A percentile compares a stretch with the other conserved stretches of the same genome.
Conservation (phyloP, 2,329 filamentous ascomycete genomes). For the Talaromyces marneffei region DNA sequence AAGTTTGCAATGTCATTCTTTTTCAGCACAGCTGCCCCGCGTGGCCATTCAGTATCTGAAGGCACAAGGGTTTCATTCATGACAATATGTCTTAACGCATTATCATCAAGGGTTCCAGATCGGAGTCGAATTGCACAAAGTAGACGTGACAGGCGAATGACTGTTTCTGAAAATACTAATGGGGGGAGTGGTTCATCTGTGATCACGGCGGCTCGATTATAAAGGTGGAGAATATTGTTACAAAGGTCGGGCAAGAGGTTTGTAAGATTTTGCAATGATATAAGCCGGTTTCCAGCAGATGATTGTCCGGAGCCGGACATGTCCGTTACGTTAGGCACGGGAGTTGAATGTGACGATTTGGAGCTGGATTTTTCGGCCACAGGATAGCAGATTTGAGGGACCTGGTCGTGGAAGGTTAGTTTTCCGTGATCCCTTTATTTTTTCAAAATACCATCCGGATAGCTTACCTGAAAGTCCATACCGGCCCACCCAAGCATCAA, state of each 20-base stretch:
- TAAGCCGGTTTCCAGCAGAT: slow-evolving; percentile 43
- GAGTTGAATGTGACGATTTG: slow-evolving; percentile 37
- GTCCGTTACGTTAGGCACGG: slow-evolving; percentile 17
- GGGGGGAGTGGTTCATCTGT: slow-evolving; percentile 49
- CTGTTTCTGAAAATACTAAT: slow-evolving; percentile 51
- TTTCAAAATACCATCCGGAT: neutral
- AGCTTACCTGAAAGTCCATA: slow-evolving; percentile 61
- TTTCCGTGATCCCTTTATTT: neutral
- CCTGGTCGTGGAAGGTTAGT: slow-evolving; percentile 30
- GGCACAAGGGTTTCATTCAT: slow-evolving; percentile 39
- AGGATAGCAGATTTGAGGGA: slow-evolving; percentile 50
- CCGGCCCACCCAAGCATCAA: slow-evolving; percentile 78
- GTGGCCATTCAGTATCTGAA: slow-evolving; percentile 30
- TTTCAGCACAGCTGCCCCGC: slow-evolving; percentile 41
- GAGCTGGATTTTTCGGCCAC: slow-evolving; percentile 43
- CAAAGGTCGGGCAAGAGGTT: slow-evolving; percentile 51
- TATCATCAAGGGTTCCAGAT: slow-evolving; percentile 47
- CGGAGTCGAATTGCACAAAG: slow-evolving; percentile 47
- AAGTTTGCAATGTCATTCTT: slow-evolving; percentile 60
- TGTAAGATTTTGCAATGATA: slow-evolving; percentile 47
- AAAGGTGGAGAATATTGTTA: slow-evolving; percentile 53
- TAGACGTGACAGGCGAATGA: slow-evolving; percentile 50
- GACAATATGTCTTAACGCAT: slow-evolving; percentile 56
- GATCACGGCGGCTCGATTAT: slow-evolving; percentile 49
- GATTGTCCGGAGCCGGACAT: slow-evolving; percentile 36